A percentile compares a stretch with the other conserved stretches of the same genome.
These are phyloP conservation scores for Pleurostoma richardsiae DNA, from an alignment of 2,329 filamentous ascomycete genomes.

Conservation along the genomic window DNA sequence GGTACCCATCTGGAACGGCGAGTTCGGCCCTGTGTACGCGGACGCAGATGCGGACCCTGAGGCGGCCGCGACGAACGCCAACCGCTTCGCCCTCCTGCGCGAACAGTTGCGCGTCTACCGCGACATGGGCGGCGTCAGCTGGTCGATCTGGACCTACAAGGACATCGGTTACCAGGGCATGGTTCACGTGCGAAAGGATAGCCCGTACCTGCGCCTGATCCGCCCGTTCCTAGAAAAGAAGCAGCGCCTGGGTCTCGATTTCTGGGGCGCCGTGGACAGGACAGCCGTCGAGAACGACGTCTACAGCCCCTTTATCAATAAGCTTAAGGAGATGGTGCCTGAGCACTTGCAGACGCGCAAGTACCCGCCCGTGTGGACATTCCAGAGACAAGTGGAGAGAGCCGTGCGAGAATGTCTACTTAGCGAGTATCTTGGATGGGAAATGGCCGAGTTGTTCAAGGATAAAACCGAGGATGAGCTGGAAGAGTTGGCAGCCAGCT, in stretches of 20 bases:
- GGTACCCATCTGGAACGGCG: slow-evolving; percentile 32
- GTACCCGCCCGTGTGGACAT: slow-evolving; percentile 44
- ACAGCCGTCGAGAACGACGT: slow-evolving; percentile 27
- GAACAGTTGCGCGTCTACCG: slow-evolving; percentile 34
- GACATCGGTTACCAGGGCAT: slow-evolving; percentile 49
- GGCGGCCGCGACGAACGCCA: slow-evolving; percentile 29
- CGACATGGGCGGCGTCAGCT: slow-evolving; percentile 31
- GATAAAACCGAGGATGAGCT: slow-evolving; percentile 44
- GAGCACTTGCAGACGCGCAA: slow-evolving; percentile 34
- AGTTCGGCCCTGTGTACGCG: slow-evolving; percentile 47
- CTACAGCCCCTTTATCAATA: slow-evolving; percentile 29
- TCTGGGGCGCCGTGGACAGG: slow-evolving; percentile 37
- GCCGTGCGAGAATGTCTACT: slow-evolving; percentile 33
- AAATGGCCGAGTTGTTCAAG: slow-evolving; percentile 50
- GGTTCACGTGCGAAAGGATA: slow-evolving; percentile 36
- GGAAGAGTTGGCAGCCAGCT: slow-evolving; percentile 45
- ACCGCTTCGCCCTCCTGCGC: slow-evolving; percentile 33
- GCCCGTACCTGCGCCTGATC: slow-evolving; percentile 41
- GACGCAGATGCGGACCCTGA: slow-evolving; percentile 27
- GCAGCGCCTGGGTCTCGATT: slow-evolving; percentile 41
- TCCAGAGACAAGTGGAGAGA: slow-evolving; percentile 44
- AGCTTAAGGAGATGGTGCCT: slow-evolving; percentile 36
- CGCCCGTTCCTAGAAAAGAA: slow-evolving; percentile 49
- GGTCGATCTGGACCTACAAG: slow-evolving; percentile 46
- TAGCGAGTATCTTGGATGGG: slow-evolving; percentile 43